Evolutionary conservation across 2,329 filamentous ascomycete genomes (phyloP).

Genomic region (Cladosporium austrohemisphaericum): DNA sequence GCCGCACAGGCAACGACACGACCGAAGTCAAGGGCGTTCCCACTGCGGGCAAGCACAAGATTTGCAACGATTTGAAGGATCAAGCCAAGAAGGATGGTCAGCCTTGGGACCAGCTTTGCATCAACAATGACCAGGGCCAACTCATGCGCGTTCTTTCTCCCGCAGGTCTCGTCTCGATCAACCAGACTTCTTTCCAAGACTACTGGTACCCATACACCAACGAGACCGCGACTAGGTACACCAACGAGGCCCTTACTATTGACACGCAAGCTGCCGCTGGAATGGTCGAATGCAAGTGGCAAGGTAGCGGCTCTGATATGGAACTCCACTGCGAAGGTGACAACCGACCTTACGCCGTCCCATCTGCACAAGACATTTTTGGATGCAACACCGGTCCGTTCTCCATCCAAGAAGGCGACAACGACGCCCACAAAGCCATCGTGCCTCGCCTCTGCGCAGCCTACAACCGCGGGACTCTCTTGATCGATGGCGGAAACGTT

Average conservation of each 20-base stretch:
- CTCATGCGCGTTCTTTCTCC: conserved; percentile 39
- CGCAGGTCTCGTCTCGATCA: conserved; percentile 47
- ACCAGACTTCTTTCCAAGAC: conserved; percentile 43
- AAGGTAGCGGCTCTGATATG: conserved; percentile 33
- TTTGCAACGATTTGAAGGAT: conserved; percentile 50
- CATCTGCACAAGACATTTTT: conserved; percentile 61
- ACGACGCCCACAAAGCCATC: conserved; percentile 51
- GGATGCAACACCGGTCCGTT: conserved; percentile 64
- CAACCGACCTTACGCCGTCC: conserved; percentile 50
- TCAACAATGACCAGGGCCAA: conserved; percentile 35
- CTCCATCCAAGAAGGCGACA: conserved; percentile 38
- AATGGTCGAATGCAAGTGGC: conserved; percentile 46
- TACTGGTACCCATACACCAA: conserved; percentile 52
- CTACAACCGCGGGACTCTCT: conserved; percentile 68
- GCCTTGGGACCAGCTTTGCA: conserved; percentile 58
- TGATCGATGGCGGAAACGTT: conserved; percentile 46
- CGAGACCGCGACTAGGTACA: conserved; percentile 49
- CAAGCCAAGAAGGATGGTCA: conserved; percentile 53
- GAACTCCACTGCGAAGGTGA: conserved; percentile 41
- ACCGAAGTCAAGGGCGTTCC: conserved; percentile 37
- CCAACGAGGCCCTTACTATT: conserved; percentile 49
- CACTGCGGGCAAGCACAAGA: conserved; percentile 49
- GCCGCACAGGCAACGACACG: conserved; percentile 56
- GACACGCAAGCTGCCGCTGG: conserved; percentile 61
- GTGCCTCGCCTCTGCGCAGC: conserved; percentile 69